Conservation (phyloP, 2,329 filamentous ascomycete genomes). For the Aspergillus sp. region DNA sequence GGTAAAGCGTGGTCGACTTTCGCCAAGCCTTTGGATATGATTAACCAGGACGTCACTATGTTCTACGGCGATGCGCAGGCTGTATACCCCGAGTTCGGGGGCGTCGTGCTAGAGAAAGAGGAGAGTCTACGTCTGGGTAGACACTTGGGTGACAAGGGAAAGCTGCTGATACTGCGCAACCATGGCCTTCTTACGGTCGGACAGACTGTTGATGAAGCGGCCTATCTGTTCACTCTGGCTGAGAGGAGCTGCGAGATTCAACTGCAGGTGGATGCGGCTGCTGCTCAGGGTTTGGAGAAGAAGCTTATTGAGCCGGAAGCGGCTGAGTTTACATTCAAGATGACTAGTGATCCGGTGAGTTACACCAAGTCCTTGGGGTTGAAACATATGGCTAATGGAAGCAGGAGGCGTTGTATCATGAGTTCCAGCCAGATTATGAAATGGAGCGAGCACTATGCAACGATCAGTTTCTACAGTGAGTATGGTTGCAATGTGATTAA, state of each 20-base stretch:
- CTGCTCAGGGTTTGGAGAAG: slow-evolving; percentile 53
- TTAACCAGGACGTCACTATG: slow-evolving; percentile 57
- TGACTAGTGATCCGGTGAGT: slow-evolving; percentile 12
- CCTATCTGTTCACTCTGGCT: slow-evolving; percentile 67
- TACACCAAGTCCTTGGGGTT: too few species aligned
- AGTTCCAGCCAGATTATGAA: not conserved
- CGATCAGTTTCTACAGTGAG: not conserved
- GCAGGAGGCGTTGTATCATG: not conserved
- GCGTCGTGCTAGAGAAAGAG: slow-evolving; percentile 56
- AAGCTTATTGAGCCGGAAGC: slow-evolving; percentile 58
- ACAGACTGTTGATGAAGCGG: slow-evolving; percentile 71
- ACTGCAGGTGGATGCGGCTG: slow-evolving; percentile 67
- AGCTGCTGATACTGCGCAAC: slow-evolving; percentile 67
- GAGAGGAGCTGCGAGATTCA: slow-evolving; percentile 71
- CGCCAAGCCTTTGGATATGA: slow-evolving; percentile 45
- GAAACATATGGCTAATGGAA: not conserved
- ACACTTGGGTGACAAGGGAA: slow-evolving; percentile 60
- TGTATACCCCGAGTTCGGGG: slow-evolving; percentile 19
- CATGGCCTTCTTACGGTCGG: slow-evolving; percentile 73
- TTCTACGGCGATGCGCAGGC: slow-evolving; percentile 55
- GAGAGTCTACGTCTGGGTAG: slow-evolving; percentile 66
- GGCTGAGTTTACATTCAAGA: slow-evolving; percentile 32
- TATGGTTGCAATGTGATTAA: too few species aligned
- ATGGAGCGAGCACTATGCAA: not conserved
- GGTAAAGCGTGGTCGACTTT: slow-evolving; percentile 48